These are phyloP conservation scores for Starmerella geochares DNA, from an alignment of 805 yeast species.

Conservation along the genomic window DNA sequence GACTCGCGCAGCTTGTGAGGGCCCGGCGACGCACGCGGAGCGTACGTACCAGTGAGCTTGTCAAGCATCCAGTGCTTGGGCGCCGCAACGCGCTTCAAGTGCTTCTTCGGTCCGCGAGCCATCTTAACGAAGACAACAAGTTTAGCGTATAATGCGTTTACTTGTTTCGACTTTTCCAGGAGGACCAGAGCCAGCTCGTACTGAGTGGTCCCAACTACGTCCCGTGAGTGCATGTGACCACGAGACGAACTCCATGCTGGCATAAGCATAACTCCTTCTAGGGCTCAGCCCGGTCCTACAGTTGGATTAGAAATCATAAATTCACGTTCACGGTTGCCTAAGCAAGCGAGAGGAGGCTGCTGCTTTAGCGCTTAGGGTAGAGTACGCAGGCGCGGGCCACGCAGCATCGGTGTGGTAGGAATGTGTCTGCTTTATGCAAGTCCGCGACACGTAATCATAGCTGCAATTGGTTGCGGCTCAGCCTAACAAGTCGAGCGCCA, in stretches of 20 bases:
- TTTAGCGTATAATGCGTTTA: slow-evolving; percentile 8
- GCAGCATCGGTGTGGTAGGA: too few species aligned
- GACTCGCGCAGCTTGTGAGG: slow-evolving; percentile 99
- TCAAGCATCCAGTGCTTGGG: slow-evolving; percentile 99
- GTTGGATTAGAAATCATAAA: too few species aligned
- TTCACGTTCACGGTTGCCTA: too few species aligned
- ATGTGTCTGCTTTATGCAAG: too few species aligned
- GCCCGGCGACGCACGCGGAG: slow-evolving; percentile 99
- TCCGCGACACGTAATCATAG: too few species aligned
- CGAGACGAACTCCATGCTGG: neutral
- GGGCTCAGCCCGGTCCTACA: slow-evolving; percentile 10
- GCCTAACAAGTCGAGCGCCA: too few species aligned
- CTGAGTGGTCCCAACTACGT: slow-evolving; percentile 21
- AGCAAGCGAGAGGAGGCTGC: too few species aligned
- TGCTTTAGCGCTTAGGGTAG: too few species aligned
- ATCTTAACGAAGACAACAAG: slow-evolving; percentile 25
- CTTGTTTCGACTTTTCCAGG: slow-evolving; percentile 18
- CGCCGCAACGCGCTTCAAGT: slow-evolving; percentile 98
- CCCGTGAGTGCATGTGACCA: slow-evolving; percentile 13
- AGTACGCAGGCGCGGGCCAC: too few species aligned
- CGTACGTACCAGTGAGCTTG: slow-evolving; percentile 98
- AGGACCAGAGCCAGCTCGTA: slow-evolving; percentile 1
- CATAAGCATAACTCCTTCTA: neutral
- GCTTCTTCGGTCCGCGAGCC: slow-evolving; percentile 70
- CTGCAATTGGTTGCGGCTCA: too few species aligned